Conservation (phyloP, 768 basidiomycete genomes). For the Leccinellum rugosiceps region DNA sequence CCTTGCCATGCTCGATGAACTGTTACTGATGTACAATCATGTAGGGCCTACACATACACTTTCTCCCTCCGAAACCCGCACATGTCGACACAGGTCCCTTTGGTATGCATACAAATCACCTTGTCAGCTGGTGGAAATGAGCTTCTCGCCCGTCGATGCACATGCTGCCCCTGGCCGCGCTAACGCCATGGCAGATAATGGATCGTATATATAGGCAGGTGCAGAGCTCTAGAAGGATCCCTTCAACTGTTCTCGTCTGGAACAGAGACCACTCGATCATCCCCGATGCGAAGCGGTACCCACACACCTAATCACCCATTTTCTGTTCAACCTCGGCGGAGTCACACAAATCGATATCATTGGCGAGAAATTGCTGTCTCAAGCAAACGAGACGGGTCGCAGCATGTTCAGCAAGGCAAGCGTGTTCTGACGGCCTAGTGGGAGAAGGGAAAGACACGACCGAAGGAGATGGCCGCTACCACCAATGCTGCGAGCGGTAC, state of each 20-base stretch:
- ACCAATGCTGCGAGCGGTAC: slow-evolving; percentile 16
- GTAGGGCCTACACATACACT: slow-evolving; percentile 6
- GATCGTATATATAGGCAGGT: slow-evolving; percentile 74
- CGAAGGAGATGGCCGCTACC: slow-evolving; percentile 55
- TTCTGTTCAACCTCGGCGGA: slow-evolving; percentile 4
- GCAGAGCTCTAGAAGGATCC: slow-evolving; percentile 51
- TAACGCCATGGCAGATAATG: slow-evolving; percentile 51
- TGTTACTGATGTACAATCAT: not conserved
- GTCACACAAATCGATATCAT: slow-evolving; percentile 48
- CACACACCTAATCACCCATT: not conserved
- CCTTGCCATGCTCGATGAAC: not conserved
- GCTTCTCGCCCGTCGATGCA: slow-evolving; percentile 81
- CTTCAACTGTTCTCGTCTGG: not conserved
- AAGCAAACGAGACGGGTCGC: slow-evolving; percentile 82
- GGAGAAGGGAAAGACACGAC: slow-evolving; percentile 77
- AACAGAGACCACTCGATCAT: not conserved
- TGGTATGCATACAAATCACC: slow-evolving; percentile 69
- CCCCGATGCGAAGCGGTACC: not conserved
- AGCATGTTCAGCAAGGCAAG: slow-evolving; percentile 81
- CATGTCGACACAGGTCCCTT: not conserved
- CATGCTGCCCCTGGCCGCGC: slow-evolving; percentile 70
- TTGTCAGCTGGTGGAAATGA: slow-evolving; percentile 89
- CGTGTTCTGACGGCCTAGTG: slow-evolving; percentile 84
- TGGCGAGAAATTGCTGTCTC: slow-evolving; percentile 74
- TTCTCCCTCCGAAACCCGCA: slow-evolving; percentile 9